Percentiles rank a stretch among this genome's conserved stretches.
Evolutionary conservation across 805 yeast species (phyloP).

Genomic region (Kodamaea sagamina): DNA sequence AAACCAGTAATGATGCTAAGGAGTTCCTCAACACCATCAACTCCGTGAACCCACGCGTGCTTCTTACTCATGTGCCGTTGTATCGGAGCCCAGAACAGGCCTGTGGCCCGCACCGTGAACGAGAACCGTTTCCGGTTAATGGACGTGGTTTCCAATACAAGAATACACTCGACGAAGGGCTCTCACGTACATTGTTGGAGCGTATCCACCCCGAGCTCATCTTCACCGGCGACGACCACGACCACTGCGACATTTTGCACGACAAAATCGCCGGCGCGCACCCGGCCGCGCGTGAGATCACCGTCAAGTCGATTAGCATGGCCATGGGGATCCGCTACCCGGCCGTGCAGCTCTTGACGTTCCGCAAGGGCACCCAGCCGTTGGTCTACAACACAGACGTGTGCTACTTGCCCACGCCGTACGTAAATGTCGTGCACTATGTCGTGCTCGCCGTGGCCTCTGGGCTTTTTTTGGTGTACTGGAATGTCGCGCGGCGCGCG

Average conservation of each 20-base stretch:
- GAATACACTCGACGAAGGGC: constrained; percentile 21
- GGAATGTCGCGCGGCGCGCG: no score
- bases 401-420: constrained; percentile 51
- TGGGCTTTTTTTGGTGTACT: constrained; percentile 29
- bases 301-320: constrained; percentile 89
- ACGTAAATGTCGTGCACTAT: constrained; percentile 41
- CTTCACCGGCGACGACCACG: constrained; percentile 50
- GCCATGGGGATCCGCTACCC: constrained; percentile 79
- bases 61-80: constrained; percentile 29
- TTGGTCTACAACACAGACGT: constrained; percentile 38
- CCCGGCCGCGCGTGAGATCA: constrained; percentile 55
- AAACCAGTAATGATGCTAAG: constrained; percentile 16
- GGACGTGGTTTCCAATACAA: constrained; percentile 30
- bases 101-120: constrained; percentile 28
- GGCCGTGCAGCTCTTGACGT: constrained; percentile 42
- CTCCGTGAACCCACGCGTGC: constrained; percentile 20
- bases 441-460: constrained; percentile 36
- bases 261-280: constrained; percentile 15
- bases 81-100: constrained; percentile 20
- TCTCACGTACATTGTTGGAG: constrained; percentile 20
- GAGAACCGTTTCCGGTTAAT: constrained; percentile 13
- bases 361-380: constrained; percentile 11
- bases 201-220: constrained; percentile 22
- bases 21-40: constrained; percentile 16
- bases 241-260: constrained; percentile 81